These are phyloP conservation scores for Eucalyptus globulus DNA, from an alignment of 345 rosid species.

Conservation along the genomic window DNA sequence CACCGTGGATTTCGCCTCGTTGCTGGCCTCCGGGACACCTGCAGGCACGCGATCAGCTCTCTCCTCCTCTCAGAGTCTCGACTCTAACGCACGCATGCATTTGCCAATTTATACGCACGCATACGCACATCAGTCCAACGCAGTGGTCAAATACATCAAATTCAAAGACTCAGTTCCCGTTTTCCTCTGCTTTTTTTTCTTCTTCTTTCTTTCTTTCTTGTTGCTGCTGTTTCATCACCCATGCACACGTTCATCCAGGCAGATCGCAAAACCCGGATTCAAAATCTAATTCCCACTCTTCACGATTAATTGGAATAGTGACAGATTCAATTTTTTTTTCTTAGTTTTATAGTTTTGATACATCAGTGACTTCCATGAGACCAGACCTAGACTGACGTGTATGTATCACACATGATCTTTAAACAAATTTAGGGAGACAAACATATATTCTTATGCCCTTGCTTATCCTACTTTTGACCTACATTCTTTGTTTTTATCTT, in stretches of 20 bases:
- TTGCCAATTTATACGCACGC: not conserved
- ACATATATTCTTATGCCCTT: not conserved
- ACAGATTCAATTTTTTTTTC: not conserved
- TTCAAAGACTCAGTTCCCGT: not conserved
- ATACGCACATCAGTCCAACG: not conserved
- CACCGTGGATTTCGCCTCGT: slow-evolving; percentile 35
- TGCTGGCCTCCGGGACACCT: slow-evolving; percentile 10
- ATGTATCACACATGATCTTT: not conserved
- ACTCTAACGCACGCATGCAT: not conserved
- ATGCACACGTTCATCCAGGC: slow-evolving; percentile 36
- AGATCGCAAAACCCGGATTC: not conserved
- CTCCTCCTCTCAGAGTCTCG: not conserved
- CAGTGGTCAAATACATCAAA: not conserved
- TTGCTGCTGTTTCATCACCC: not conserved
- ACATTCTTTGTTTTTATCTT: not conserved
- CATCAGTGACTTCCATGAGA: not conserved
- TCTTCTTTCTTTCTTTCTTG: not conserved
- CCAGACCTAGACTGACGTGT: not conserved
- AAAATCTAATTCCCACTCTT: not conserved
- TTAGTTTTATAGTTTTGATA: not conserved
- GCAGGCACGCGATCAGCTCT: not conserved
- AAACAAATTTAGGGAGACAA: not conserved
- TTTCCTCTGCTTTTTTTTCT: not conserved
- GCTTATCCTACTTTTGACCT: not conserved
- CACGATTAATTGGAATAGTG: not conserved